Evolutionary conservation across 345 rosid genomes (phyloP), one percentile per base, ranked within the genome.

Genomic region (Lumnitzera littorea): DNA sequence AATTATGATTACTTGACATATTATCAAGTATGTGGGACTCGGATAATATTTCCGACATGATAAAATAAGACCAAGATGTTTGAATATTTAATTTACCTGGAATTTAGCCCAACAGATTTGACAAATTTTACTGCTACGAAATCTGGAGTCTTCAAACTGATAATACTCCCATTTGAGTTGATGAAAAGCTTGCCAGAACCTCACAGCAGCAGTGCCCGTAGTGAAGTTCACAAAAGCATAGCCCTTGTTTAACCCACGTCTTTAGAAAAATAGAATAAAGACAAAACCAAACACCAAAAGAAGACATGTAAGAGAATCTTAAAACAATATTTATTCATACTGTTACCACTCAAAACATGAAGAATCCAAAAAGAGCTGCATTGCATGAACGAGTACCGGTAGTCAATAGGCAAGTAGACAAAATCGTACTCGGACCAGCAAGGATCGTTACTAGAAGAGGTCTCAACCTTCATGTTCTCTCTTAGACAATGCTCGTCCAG

Each of bases 211-310:
- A n/a, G 23, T 66, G 2, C 69, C 50, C 2, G 65, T 73, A 2
- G 84, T 79, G 74, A 79, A 72, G 78, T 79, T 79, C 50, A 79
- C 80, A 60, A 79, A 79, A 49, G 79, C 84, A 55, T 79, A 79
- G 15, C 84, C 84, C 70, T 72, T 74, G 63, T 79, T 79, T 68
- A 66, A 48, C 60, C 66, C 70, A n/a, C 67, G 71, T 46, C 62
- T 60, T 24, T 51, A 12, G 15, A 29, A 9, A 43, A 48, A 13
- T 12, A 16, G 17, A 15, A 2, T 23, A 24, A 15, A 43, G 14
- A 51, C 20, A 36, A 64, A 41, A 4, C 43, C 4, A 25, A 14
- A 27, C 13, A 11, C n/a, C 14, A 47, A 48, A 23, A 50, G 5
- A n/a, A 7, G 46, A 13, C 48, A 15, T 15, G 55, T 9, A 25